Evolutionary conservation across 1,139 yeast genomes (phyloP).

Genomic region (Blastobotrys illinoisensis): DNA sequence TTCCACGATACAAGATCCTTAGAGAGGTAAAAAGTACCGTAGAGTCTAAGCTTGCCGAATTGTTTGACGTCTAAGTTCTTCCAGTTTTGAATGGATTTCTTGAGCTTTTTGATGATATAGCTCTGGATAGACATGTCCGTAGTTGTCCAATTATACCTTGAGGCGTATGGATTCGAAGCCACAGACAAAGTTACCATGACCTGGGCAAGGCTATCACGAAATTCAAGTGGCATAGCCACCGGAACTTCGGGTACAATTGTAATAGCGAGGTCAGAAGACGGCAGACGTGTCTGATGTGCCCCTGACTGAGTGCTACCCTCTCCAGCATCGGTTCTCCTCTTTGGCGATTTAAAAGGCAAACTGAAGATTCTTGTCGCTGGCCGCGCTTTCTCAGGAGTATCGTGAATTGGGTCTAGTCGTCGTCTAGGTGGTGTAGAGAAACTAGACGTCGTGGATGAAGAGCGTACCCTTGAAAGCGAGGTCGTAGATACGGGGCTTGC

Average conservation of each 20-base stretch:
- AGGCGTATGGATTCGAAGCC: constrained; percentile 12
- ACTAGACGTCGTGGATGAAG: background rate
- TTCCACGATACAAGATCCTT: constrained; percentile 20
- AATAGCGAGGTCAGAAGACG: constrained; percentile 2
- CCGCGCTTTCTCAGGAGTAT: background rate
- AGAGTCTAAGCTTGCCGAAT: constrained; percentile 21
- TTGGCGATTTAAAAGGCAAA: background rate
- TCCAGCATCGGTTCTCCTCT: constrained; percentile 4
- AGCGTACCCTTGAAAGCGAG: background rate
- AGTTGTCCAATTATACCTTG: constrained; percentile 11
- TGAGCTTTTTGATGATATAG: constrained; percentile 9
- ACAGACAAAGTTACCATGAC: constrained; percentile 16
- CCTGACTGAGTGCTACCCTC: constrained; percentile 9
- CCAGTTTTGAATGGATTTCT: constrained; percentile 17
- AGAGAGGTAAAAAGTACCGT: constrained; percentile 19
- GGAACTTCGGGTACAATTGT: constrained; percentile 19
- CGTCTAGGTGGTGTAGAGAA: background rate
- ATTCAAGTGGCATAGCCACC: constrained; percentile 9
- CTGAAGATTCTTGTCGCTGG: background rate
- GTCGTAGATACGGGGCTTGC: background rate
- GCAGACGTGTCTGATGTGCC: background rate
- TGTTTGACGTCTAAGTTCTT: constrained; percentile 14
- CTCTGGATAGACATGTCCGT: constrained; percentile 11
- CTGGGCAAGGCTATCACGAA: constrained; percentile 12
- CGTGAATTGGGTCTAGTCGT: background rate